Conservation (phyloP, 202 grass and related monocot species). For the Cymbopogon flexuosus region DNA sequence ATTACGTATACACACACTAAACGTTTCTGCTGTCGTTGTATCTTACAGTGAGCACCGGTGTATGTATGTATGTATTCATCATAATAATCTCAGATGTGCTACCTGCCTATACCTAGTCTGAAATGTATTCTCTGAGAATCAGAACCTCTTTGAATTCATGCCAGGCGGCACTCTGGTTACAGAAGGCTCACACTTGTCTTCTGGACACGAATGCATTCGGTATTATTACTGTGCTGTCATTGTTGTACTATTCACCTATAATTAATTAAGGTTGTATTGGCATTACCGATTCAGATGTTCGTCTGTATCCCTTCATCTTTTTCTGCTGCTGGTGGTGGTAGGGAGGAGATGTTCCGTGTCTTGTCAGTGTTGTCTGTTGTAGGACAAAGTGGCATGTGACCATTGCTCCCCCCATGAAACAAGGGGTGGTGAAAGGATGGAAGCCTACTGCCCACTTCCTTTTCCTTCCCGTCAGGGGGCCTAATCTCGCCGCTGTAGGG, state of each 20-base stretch:
- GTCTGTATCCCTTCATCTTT: conserved; percentile 8
- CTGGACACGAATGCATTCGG: neutral
- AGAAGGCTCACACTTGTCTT: neutral
- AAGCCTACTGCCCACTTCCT: conserved; percentile 17
- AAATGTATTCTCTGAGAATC: neutral
- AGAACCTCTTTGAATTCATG: conserved; percentile 21
- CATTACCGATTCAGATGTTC: neutral
- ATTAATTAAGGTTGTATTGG: neutral
- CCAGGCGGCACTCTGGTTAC: neutral
- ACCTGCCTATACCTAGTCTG: neutral
- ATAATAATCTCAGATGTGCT: neutral
- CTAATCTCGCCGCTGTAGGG: conserved; percentile 6
- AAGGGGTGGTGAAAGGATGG: conserved; percentile 24
- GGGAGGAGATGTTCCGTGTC: neutral
- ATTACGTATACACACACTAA: conserved; percentile 34
- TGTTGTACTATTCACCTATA: neutral
- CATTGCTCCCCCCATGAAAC: conserved; percentile 18
- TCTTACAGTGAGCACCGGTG: neutral
- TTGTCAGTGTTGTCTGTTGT: conserved; percentile 19
- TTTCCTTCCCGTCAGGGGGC: conserved; percentile 16
- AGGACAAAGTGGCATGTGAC: conserved; percentile 33
- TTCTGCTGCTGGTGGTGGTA: conserved; percentile 17
- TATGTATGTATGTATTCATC: neutral
- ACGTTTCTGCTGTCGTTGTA: conserved; percentile 23
- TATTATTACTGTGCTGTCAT: neutral